A percentile compares a stretch with the other conserved stretches of the same genome.
Evolutionary conservation across 2,329 filamentous ascomycete species (phyloP).

Genomic region (Fusarium albosuccineum): DNA sequence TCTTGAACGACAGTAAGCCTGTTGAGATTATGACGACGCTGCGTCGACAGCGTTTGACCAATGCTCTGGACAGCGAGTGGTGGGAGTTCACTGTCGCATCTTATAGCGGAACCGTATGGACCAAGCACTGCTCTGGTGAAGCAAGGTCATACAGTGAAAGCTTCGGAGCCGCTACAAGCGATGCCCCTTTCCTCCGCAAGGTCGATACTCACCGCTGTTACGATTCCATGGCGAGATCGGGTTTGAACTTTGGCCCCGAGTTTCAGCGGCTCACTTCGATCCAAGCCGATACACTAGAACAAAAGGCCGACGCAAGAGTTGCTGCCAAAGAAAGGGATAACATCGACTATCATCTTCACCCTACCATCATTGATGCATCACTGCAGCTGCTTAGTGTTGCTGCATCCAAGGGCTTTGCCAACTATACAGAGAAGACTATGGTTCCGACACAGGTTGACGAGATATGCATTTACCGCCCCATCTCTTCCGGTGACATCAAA

Average conservation of each 20-base stretch:
- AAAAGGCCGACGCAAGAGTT: constrained; percentile 34
- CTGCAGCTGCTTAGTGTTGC: constrained; percentile 49
- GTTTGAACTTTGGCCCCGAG: constrained; percentile 49
- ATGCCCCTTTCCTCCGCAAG: constrained; percentile 31
- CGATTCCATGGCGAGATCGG: constrained; percentile 42
- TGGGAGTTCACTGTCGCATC: constrained; percentile 50
- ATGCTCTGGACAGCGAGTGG: constrained; percentile 43
- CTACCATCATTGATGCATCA: constrained; percentile 52
- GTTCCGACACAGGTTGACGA: constrained; percentile 47
- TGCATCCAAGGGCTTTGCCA: constrained; percentile 35
- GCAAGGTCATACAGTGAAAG: neutral
- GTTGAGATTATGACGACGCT: constrained; percentile 52
- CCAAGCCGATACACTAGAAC: constrained; percentile 20
- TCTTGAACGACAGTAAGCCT: constrained; percentile 46
- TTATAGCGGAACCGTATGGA: constrained; percentile 39
- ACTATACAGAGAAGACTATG: constrained; percentile 23
- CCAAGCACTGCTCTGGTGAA: constrained; percentile 39
- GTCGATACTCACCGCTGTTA: constrained; percentile 44
- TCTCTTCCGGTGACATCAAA: neutral
- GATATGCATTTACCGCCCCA: constrained; percentile 20
- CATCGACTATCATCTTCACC: constrained; percentile 54
- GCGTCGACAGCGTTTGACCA: constrained; percentile 41
- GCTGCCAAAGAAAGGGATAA: constrained; percentile 27
- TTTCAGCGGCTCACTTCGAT: constrained; percentile 47
- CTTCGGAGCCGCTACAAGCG: neutral